Evolutionary conservation across 2,329 filamentous ascomycete genomes (phyloP).

Genomic region (Calonectria hawksworthii): DNA sequence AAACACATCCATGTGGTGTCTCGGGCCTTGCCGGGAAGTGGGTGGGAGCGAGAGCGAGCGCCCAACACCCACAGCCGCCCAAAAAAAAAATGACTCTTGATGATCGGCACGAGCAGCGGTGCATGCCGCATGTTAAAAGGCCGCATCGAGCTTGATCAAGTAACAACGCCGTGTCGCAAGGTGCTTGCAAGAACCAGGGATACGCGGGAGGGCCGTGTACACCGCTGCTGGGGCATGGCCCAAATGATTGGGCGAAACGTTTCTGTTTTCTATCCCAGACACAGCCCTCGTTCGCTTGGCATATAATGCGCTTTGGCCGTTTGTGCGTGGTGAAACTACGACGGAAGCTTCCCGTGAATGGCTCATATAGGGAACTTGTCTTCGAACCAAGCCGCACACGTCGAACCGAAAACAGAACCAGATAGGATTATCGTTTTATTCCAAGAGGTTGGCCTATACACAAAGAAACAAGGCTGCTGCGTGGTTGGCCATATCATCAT

Average conservation of each 20-base stretch:
- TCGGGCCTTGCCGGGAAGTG: background rate
- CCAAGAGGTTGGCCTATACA: background rate
- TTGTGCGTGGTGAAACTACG: background rate
- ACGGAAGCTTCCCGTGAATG: background rate
- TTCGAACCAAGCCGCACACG: background rate
- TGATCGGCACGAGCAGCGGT: background rate
- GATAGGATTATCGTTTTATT: too few species aligned
- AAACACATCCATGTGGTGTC: background rate
- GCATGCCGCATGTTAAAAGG: background rate
- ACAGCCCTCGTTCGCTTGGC: constrained; percentile 1
- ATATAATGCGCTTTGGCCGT: background rate
- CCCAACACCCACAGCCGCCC: background rate
- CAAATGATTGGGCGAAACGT: background rate
- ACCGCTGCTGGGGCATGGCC: background rate
- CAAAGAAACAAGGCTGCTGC: background rate
- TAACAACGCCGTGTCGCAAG: background rate
- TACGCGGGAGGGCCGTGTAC: background rate
- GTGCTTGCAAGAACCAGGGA: background rate
- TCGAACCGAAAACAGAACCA: background rate
- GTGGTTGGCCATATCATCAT: background rate
- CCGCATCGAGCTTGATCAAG: background rate
- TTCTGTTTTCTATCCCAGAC: constrained; percentile 2
- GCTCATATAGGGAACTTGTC: background rate
- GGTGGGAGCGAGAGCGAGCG: background rate
- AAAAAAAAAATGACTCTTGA: background rate